Conservation (phyloP, 1,139 yeast species). For the Schwanniomyces etchellsii region DNA sequence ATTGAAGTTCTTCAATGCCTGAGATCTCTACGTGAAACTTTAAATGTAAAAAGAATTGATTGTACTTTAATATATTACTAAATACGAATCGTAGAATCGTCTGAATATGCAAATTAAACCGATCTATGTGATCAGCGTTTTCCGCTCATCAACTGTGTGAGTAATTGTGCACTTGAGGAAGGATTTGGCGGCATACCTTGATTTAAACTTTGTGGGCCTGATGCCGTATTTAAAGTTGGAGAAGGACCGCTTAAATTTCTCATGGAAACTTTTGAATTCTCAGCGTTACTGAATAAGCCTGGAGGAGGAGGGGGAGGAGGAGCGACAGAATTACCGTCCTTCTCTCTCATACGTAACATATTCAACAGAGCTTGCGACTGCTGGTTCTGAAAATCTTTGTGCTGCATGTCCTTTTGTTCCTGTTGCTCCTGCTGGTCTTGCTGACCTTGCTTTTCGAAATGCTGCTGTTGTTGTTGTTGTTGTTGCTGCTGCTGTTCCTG, state of each 20-base stretch:
- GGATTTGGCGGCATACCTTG: conserved; percentile 18
- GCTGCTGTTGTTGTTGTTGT: conserved; percentile 10
- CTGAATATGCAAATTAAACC: too few species aligned
- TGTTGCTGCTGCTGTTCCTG: conserved; percentile 14
- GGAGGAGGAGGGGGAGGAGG: conserved; percentile 33
- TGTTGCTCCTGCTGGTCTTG: too few species aligned
- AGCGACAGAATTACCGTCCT: conserved; percentile 27
- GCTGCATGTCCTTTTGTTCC: too few species aligned
- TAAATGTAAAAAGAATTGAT: too few species aligned
- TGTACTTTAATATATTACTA: too few species aligned
- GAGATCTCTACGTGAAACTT: not conserved
- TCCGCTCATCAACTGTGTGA: conserved; percentile 68
- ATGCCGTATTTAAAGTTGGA: conserved; percentile 4
- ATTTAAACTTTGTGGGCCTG: conserved; percentile 6
- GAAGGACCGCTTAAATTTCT: not conserved
- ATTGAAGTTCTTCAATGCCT: too few species aligned
- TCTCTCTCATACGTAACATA: conserved; percentile 27
- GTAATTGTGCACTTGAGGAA: conserved; percentile 56
- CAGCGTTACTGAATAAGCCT: conserved; percentile 24
- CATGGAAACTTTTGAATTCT: not conserved
- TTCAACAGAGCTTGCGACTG: conserved; percentile 25
- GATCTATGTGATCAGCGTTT: not conserved
- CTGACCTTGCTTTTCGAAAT: conserved; percentile 9
- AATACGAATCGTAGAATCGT: too few species aligned
- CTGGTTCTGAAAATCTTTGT: too few species aligned